Percentiles rank a stretch among this genome's conserved stretches.
Conservation (phyloP, 1,284 basidiomycete genomes). For the Ustilago xerochloae region DNA sequence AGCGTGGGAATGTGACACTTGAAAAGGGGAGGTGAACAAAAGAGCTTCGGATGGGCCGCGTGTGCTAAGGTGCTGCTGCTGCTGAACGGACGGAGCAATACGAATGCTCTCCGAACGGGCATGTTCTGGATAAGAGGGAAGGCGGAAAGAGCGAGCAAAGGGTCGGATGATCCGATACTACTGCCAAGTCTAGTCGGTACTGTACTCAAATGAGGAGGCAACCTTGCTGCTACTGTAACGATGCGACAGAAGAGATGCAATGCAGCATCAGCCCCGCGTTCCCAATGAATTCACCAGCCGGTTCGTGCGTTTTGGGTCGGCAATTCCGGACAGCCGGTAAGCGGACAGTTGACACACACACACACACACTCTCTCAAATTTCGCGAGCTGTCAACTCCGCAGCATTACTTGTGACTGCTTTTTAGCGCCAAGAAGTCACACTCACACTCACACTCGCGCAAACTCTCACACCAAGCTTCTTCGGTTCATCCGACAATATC, state of each 20-base stretch:
- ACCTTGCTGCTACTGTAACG: not conserved
- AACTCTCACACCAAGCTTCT: not conserved
- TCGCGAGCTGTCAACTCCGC: slow-evolving; percentile 3
- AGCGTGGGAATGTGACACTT: slow-evolving; percentile 22
- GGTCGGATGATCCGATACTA: slow-evolving; percentile 8
- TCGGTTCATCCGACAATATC: not conserved
- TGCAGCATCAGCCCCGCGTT: not conserved
- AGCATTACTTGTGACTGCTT: slow-evolving; percentile 2
- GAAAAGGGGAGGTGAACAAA: not conserved
- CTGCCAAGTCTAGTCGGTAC: not conserved
- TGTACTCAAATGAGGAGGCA: too few species aligned
- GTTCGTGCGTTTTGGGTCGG: slow-evolving; percentile 9
- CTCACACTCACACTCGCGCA: not conserved
- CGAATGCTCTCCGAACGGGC: slow-evolving; percentile 16
- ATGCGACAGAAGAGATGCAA: not conserved
- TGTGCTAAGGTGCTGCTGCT: not conserved
- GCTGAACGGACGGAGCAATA: slow-evolving; percentile 12
- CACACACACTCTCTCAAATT: too few species aligned
- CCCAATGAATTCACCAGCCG: not conserved
- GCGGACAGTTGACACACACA: too few species aligned
- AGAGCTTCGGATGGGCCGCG: slow-evolving; percentile 15
- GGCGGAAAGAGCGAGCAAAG: not conserved
- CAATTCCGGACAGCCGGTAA: slow-evolving; percentile 26
- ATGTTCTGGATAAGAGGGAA: slow-evolving; percentile 7
- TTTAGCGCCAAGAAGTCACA: not conserved